A percentile compares a stretch with the other conserved stretches of the same genome.
phyloP scores from a whole-genome alignment of 805 yeast genomes.

The Wickerhamomyces silvicola region DNA sequence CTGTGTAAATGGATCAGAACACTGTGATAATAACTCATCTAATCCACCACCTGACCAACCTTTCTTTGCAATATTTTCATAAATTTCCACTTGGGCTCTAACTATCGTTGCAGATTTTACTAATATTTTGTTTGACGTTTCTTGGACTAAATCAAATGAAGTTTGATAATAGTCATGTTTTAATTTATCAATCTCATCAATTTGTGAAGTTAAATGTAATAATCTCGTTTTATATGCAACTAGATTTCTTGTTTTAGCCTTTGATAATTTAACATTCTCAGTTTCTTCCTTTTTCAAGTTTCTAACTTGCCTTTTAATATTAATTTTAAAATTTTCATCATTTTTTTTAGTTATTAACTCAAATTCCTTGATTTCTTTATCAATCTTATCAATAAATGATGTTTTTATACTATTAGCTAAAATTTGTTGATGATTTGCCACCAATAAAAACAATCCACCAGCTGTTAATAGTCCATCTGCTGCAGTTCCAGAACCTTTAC shows the following conservation, averaged over 20 bases:
- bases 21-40: constrained; percentile 55
- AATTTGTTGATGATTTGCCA: constrained; percentile 73
- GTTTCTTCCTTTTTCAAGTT: constrained; percentile 54
- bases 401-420: constrained; percentile 50
- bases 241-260: constrained; percentile 56
- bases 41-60: constrained; percentile 88
- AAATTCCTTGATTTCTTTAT: constrained; percentile 38
- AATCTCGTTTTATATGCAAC: constrained; percentile 62
- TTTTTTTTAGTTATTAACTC: constrained; percentile 36
- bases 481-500: constrained; percentile 53
- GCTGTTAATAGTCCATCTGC: constrained; percentile 64
- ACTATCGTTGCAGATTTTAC: constrained; percentile 56
- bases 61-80: constrained; percentile 74
- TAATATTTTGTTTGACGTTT: constrained; percentile 50
- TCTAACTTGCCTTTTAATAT: constrained; percentile 45
- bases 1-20: constrained; percentile 56
- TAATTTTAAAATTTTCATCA: constrained; percentile 47
- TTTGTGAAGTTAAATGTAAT: constrained; percentile 59
- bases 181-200: constrained; percentile 71
- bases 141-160: constrained; percentile 54
- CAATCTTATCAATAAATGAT: constrained; percentile 51
- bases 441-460: constrained; percentile 69
- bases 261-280: constrained; percentile 52
- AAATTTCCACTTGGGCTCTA: constrained; percentile 74
- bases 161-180: constrained; percentile 71